phyloP scores from a whole-genome alignment of 1,139 yeast genomes.

The Yamadazyma jaroonii region DNA sequence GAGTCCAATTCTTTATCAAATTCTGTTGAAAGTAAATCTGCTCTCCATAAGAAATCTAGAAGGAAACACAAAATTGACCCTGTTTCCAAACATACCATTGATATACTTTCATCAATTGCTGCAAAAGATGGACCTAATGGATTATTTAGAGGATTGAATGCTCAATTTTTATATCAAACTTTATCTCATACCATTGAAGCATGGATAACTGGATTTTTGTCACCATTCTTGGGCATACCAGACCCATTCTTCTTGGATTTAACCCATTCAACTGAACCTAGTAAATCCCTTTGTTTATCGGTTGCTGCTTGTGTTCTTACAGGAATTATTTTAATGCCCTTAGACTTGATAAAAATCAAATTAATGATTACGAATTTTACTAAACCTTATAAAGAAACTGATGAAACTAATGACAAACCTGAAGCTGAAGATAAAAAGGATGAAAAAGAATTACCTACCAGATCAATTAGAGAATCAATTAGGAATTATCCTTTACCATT shows the following conservation, averaged over 20 bases:
- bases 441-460: slow-evolving; percentile 14
- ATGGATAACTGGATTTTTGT: slow-evolving; percentile 85
- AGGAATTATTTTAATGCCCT: slow-evolving; percentile 74
- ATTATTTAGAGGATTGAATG: slow-evolving; percentile 81
- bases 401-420: not conserved
- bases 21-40: slow-evolving; percentile 3
- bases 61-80: slow-evolving; percentile 48
- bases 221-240: slow-evolving; percentile 82
- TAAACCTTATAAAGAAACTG: slow-evolving; percentile 13
- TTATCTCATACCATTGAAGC: slow-evolving; percentile 79
- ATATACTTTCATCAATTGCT: slow-evolving; percentile 65
- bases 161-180: slow-evolving; percentile 76
- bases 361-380: slow-evolving; percentile 62
- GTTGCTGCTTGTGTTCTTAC: slow-evolving; percentile 72
- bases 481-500: slow-evolving; percentile 37
- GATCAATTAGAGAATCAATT: slow-evolving; percentile 40
- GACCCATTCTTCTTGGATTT: slow-evolving; percentile 87
- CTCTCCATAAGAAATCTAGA: slow-evolving; percentile 8
- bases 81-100: slow-evolving; percentile 63
- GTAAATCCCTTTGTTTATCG: slow-evolving; percentile 62
- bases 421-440: not conserved
- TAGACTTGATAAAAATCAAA: slow-evolving; percentile 77
- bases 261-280: slow-evolving; percentile 76
- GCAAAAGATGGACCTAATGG: slow-evolving; percentile 83
- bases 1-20: not conserved